Evolutionary conservation across 1,139 yeast species (phyloP).

Genomic region (Scheffersomyces segobiensis): DNA sequence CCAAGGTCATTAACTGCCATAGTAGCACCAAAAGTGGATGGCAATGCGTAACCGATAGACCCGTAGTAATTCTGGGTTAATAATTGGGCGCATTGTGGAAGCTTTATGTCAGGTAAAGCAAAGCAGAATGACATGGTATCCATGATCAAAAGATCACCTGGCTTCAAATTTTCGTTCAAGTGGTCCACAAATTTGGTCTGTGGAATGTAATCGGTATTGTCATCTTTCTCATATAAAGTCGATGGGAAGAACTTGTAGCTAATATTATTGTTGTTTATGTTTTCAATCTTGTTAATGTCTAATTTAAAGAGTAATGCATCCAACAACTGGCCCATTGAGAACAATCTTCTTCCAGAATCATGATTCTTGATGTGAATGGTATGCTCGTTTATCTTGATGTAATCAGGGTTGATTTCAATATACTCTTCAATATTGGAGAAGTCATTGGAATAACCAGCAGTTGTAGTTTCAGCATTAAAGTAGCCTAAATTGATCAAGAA

Average conservation of each 20-base stretch:
- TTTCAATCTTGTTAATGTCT: constrained; percentile 9
- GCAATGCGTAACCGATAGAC: constrained; percentile 84
- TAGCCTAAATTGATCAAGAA: constrained; percentile 53
- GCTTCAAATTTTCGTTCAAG: constrained; percentile 40
- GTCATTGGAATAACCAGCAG: constrained; percentile 39
- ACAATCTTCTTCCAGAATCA: constrained; percentile 13
- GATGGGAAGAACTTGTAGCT: constrained; percentile 7
- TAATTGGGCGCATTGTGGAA: constrained; percentile 53
- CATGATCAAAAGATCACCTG: constrained; percentile 64
- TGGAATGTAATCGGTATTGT: constrained; percentile 5
- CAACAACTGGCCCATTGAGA: constrained; percentile 16
- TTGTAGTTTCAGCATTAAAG: constrained; percentile 54
- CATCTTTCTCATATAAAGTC: not conserved
- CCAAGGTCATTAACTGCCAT: constrained; percentile 63
- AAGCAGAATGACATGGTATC: constrained; percentile 84
- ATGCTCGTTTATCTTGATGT: constrained; percentile 28
- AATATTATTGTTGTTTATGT: constrained; percentile 8
- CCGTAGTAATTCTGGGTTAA: constrained; percentile 73
- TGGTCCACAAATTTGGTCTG: constrained; percentile 29
- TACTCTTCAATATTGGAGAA: constrained; percentile 21
- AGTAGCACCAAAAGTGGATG: constrained; percentile 79
- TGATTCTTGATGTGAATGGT: constrained; percentile 19
- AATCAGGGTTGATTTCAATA: constrained; percentile 38
- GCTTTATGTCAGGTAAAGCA: constrained; percentile 60
- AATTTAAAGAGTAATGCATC: constrained; percentile 7